Evolutionary conservation across 2,329 filamentous ascomycete genomes (phyloP).

Genomic region (Cercospora sojina): DNA sequence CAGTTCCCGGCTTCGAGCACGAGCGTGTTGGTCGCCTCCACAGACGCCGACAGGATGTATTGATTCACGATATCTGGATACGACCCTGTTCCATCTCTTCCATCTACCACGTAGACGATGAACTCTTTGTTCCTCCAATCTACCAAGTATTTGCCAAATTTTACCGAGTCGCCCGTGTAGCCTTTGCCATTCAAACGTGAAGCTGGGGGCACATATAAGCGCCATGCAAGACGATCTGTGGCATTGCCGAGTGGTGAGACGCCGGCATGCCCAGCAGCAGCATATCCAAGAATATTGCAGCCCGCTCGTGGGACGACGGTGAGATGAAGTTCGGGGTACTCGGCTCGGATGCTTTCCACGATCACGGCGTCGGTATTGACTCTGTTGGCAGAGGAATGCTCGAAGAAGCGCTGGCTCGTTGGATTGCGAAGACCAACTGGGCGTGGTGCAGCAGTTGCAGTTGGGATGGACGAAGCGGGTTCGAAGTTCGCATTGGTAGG

Average conservation of each 20-base stretch:
- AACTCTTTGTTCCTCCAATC: conserved; percentile 48
- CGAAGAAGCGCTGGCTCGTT: conserved; percentile 43
- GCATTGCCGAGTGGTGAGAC: conserved; percentile 44
- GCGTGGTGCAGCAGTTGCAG: conserved; percentile 6
- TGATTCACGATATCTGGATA: conserved; percentile 42
- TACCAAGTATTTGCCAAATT: conserved; percentile 49
- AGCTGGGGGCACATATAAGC: conserved; percentile 41
- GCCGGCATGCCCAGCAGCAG: conserved; percentile 44
- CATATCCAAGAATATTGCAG: conserved; percentile 45
- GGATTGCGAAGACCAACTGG: conserved; percentile 36
- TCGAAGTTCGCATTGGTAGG: not conserved
- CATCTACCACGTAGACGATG: conserved; percentile 45
- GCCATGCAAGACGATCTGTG: conserved; percentile 43
- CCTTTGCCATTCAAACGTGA: conserved; percentile 43
- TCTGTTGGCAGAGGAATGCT: conserved; percentile 46
- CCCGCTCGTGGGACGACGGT: conserved; percentile 39
- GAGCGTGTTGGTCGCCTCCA: conserved; percentile 49
- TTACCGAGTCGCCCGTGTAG: conserved; percentile 39
- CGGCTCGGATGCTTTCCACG: conserved; percentile 46
- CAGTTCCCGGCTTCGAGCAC: conserved; percentile 57
- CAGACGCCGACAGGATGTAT: conserved; percentile 45
- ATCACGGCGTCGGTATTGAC: conserved; percentile 47
- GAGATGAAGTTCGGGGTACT: conserved; percentile 49
- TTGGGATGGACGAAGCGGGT: conserved; percentile 22
- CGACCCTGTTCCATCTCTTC: conserved; percentile 39